These are phyloP conservation scores for Backusella mclennaniae DNA, from an alignment of 192 early-diverging fungal genomes.

Conservation along the genomic window DNA sequence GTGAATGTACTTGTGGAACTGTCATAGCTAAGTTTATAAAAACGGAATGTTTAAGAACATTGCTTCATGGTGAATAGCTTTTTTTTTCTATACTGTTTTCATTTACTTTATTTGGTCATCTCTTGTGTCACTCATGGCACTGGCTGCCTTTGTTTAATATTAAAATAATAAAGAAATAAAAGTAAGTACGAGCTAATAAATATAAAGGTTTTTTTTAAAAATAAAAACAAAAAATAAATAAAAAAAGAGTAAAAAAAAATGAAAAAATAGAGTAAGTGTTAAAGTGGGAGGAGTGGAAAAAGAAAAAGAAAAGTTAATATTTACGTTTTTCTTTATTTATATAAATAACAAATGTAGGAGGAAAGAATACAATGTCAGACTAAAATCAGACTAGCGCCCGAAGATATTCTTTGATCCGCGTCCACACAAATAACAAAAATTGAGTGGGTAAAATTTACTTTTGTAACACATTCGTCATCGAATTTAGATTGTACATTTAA, in stretches of 20 bases:
- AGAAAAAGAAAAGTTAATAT: not conserved
- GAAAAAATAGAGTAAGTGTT: not conserved
- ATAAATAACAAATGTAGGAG: not conserved
- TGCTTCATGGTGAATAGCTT: not conserved
- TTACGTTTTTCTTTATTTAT: not conserved
- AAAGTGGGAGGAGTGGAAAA: not conserved
- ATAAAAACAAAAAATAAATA: not conserved
- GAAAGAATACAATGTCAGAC: constrained; percentile 1
- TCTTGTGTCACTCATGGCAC: not conserved
- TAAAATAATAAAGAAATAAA: not conserved
- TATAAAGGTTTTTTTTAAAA: not conserved
- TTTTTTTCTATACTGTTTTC: not conserved
- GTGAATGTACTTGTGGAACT: constrained; percentile 64
- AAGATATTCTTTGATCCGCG: not conserved
- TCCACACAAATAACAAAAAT: not conserved
- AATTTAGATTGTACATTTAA: not conserved
- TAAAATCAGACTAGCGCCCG: not conserved
- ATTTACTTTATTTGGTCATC: constrained; percentile 10
- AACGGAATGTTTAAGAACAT: not conserved
- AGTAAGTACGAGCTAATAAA: not conserved
- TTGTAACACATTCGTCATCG: constrained; percentile 4
- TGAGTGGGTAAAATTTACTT: constrained; percentile 5
- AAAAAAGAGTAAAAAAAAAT: not conserved
- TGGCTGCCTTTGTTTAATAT: not conserved
- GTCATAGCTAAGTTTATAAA: constrained; percentile 18